Evolutionary conservation across 345 rosid genomes (phyloP).

Genomic region (Turritis glabra): DNA sequence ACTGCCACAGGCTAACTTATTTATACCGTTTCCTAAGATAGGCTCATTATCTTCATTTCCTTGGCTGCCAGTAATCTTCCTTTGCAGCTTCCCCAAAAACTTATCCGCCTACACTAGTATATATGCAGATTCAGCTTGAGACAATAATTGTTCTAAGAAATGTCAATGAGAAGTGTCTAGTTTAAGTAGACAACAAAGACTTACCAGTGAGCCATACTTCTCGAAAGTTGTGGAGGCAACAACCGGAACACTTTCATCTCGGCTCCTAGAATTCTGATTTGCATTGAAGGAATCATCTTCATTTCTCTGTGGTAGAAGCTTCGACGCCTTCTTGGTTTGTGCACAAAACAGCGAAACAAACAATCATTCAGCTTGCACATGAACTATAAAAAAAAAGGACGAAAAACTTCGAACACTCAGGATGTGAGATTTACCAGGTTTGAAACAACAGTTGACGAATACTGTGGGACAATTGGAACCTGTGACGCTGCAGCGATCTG

Average conservation of each 20-base stretch:
- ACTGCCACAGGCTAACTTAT: conserved; percentile 23
- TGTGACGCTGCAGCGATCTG: conserved; percentile 40
- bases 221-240: conserved; percentile 41
- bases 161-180: neutral
- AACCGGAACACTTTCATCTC: conserved; percentile 41
- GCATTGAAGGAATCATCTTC: conserved; percentile 41
- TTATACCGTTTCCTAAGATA: conserved; percentile 23
- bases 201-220: conserved; percentile 56
- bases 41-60: conserved; percentile 38
- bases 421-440: conserved; percentile 57
- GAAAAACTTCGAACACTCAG: neutral
- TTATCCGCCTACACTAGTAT: conserved; percentile 59
- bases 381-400: neutral
- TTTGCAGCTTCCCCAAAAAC: conserved; percentile 59
- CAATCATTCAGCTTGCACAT: conserved; percentile 2
- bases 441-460: conserved; percentile 75
- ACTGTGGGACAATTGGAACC: conserved; percentile 44
- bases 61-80: conserved; percentile 40
- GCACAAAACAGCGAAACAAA: conserved; percentile 22
- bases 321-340: conserved; percentile 56
- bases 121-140: conserved; percentile 12
- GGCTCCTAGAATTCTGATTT: conserved; percentile 34
- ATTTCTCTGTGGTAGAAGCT: conserved; percentile 45
- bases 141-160: neutral
- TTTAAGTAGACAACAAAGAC: conserved; percentile 24